Evolutionary conservation across 805 yeast genomes (phyloP).

Genomic region (Jamesozyma lodderae): DNA sequence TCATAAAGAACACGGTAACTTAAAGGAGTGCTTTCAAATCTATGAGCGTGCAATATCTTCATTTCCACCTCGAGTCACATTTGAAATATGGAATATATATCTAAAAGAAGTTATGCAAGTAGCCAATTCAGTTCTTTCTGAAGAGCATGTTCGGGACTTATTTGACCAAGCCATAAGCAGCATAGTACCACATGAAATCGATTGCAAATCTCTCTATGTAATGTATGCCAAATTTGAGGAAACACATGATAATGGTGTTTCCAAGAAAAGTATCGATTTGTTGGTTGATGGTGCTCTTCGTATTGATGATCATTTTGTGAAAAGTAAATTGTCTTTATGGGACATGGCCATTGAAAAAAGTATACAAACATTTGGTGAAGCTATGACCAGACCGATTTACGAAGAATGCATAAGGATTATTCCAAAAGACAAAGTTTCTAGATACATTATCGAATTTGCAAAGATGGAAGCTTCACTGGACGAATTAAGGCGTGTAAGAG

Average conservation of each 20-base stretch:
- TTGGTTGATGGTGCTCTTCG: constrained; percentile 34
- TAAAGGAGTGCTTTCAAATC: constrained; percentile 38
- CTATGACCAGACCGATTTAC: constrained; percentile 40
- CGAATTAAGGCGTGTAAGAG: constrained; percentile 55
- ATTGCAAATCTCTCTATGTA: constrained; percentile 40
- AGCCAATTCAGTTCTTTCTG: constrained; percentile 19
- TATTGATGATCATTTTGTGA: constrained; percentile 14
- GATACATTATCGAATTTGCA: constrained; percentile 46
- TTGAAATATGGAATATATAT: constrained; percentile 67
- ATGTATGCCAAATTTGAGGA: constrained; percentile 58
- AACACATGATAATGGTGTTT: constrained; percentile 37
- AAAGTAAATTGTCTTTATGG: constrained; percentile 34
- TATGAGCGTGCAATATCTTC: constrained; percentile 60
- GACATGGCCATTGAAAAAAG: constrained; percentile 36
- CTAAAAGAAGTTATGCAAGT: constrained; percentile 40
- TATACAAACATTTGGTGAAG: constrained; percentile 33
- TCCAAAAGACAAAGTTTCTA: constrained; percentile 35
- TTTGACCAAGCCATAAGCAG: constrained; percentile 58
- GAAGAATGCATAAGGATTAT: constrained; percentile 43
- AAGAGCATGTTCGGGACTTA: constrained; percentile 57
- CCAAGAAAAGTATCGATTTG: constrained; percentile 41
- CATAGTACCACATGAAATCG: constrained; percentile 37
- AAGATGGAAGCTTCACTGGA: constrained; percentile 44
- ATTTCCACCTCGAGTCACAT: constrained; percentile 41
- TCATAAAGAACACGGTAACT: constrained; percentile 17